Evolutionary conservation across 352 stramenopile species (phyloP).

Genomic region (Phytopythium delawarense): DNA sequence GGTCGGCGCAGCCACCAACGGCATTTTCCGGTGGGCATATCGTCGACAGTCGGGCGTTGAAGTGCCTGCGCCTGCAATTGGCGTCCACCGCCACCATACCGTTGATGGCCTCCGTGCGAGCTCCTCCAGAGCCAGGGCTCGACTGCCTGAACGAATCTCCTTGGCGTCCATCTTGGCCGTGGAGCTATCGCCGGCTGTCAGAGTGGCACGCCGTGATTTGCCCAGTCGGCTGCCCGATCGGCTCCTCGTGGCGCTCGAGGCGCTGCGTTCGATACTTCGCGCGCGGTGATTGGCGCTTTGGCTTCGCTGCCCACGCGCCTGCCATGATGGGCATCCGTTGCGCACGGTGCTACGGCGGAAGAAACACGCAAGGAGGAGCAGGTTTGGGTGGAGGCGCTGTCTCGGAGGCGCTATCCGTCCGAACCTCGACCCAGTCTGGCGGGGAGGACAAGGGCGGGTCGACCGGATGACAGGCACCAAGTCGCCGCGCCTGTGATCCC

Average conservation of each 20-base stretch:
- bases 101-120: neutral
- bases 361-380: neutral
- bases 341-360: constrained; percentile 1
- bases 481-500: neutral
- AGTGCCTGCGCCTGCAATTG: neutral
- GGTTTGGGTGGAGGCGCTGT: neutral
- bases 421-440: neutral
- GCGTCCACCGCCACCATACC: neutral
- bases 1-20: neutral
- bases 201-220: neutral
- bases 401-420: neutral
- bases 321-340: neutral
- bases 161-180: neutral
- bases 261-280: neutral
- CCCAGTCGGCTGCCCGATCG: neutral
- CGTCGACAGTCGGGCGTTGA: neutral
- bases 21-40: neutral
- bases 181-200: neutral
- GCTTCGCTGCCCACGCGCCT: neutral
- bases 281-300: neutral
- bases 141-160: neutral
- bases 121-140: too few species aligned
- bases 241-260: neutral
- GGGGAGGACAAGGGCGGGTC: neutral
- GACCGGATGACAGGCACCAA: neutral